A percentile compares a stretch with the other conserved stretches of the same genome.
These are phyloP conservation scores for Cadophora gregata DNA, from an alignment of 2,329 filamentous ascomycete species.

Conservation along the genomic window DNA sequence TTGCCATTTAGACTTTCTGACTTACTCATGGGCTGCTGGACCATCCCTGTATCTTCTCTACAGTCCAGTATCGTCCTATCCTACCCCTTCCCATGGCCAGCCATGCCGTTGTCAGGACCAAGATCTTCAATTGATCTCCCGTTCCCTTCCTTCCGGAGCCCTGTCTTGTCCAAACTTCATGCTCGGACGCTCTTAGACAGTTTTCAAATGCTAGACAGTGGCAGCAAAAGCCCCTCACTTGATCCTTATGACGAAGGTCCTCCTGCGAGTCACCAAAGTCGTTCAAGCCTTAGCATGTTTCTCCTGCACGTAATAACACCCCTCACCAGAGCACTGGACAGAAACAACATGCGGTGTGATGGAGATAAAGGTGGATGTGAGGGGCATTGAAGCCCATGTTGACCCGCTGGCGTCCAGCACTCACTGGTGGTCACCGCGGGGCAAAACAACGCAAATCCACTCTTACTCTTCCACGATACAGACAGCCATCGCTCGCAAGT, in stretches of 20 bases:
- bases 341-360: slow-evolving; percentile 8
- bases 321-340: neutral
- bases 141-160: neutral
- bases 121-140: neutral
- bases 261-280: neutral
- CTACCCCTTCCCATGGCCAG: neutral
- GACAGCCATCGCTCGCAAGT: neutral
- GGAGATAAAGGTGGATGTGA: neutral
- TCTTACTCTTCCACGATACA: neutral
- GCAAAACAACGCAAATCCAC: slow-evolving; percentile 5
- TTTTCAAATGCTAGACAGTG: neutral
- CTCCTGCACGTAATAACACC: slow-evolving; percentile 10
- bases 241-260: slow-evolving; percentile 5
- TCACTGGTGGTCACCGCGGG: slow-evolving; percentile 1
- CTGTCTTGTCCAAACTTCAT: neutral
- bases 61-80: neutral
- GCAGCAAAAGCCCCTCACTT: neutral
- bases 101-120: slow-evolving; percentile 3
- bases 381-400: neutral
- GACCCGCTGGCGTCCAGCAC: slow-evolving; percentile 18
- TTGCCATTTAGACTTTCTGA: slow-evolving; percentile 8
- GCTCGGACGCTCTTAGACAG: neutral
- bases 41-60: neutral
- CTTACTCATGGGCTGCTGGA: neutral
- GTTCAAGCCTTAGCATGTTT: slow-evolving; percentile 5